Conservation (phyloP, 2,329 filamentous ascomycete species). For the Venturia aucupariae region DNA sequence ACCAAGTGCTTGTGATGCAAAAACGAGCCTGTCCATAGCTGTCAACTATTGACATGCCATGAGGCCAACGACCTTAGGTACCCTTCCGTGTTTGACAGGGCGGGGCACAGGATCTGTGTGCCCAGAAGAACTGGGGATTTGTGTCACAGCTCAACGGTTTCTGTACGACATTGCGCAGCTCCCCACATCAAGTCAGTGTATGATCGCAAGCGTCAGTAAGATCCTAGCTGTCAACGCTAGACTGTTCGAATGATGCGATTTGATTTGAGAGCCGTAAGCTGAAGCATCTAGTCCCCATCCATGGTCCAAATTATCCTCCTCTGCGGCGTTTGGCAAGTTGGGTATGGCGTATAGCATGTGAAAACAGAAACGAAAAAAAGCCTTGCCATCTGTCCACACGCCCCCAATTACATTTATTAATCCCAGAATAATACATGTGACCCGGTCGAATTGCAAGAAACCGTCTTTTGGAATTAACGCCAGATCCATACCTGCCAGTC, state of each 20-base stretch:
- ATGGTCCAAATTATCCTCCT: not conserved
- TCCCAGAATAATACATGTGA: conserved; percentile 3
- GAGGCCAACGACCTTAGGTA: not conserved
- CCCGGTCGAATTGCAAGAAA: conserved; percentile 22
- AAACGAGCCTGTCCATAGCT: not conserved
- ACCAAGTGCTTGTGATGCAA: not conserved
- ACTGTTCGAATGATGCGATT: not conserved
- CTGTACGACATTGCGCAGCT: not conserved
- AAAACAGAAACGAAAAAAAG: not conserved
- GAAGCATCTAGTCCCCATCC: not conserved
- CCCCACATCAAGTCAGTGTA: not conserved
- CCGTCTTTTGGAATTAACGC: conserved; percentile 29
- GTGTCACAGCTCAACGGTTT: conserved; percentile 9
- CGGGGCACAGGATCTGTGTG: not conserved
- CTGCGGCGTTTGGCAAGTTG: not conserved
- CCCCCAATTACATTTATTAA: conserved; percentile 7
- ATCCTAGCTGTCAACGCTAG: not conserved
- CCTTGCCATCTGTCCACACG: conserved; percentile 1
- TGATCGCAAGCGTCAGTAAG: not conserved
- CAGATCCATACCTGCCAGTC: conserved; percentile 28
- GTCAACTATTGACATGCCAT: not conserved
- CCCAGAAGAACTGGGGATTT: not conserved
- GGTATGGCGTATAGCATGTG: conserved; percentile 2
- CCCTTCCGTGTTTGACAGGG: not conserved
- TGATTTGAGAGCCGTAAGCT: conserved; percentile 1